Conservation (phyloP, 108 stramenopile genomes). For the Discostella stelligeroides region DNA sequence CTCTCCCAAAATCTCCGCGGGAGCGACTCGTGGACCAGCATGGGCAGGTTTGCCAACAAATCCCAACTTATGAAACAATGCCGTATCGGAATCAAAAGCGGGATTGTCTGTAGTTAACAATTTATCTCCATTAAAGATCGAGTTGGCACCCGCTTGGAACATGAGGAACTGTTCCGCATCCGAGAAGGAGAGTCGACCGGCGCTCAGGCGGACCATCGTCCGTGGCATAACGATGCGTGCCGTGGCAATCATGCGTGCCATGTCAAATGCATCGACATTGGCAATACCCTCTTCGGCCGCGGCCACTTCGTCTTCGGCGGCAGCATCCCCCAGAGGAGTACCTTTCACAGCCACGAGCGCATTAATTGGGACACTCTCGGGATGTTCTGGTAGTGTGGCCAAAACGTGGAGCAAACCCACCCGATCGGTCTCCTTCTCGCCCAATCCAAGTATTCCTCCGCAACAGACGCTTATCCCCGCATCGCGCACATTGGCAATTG, state of each 20-base stretch:
- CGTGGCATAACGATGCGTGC: slow-evolving; percentile 97
- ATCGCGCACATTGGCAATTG: slow-evolving; percentile 95
- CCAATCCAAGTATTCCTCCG: slow-evolving; percentile 97
- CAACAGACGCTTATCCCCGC: slow-evolving; percentile 97
- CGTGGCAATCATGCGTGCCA: slow-evolving; percentile 98
- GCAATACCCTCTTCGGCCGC: slow-evolving; percentile 65
- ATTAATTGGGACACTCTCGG: slow-evolving; percentile 97
- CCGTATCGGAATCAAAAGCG: slow-evolving; percentile 89
- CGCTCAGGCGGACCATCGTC: slow-evolving; percentile 96
- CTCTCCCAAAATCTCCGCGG: slow-evolving; percentile 61
- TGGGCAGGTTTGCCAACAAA: slow-evolving; percentile 92
- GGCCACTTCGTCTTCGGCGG: slow-evolving; percentile 32
- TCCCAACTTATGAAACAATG: slow-evolving; percentile 89
- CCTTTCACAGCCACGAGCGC: slow-evolving; percentile 92
- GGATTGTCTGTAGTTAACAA: slow-evolving; percentile 95
- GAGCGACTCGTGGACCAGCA: slow-evolving; percentile 82
- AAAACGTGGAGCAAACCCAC: slow-evolving; percentile 94
- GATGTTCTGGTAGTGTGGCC: slow-evolving; percentile 94
- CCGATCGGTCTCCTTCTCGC: slow-evolving; percentile 92
- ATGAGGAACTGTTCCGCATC: slow-evolving; percentile 95
- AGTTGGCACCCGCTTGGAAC: slow-evolving; percentile 98
- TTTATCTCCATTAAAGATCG: slow-evolving; percentile 98
- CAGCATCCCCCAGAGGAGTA: slow-evolving; percentile 87
- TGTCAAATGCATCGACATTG: slow-evolving; percentile 91
- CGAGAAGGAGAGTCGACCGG: slow-evolving; percentile 93